phyloP scores from a whole-genome alignment of 352 stramenopile genomes.

The Phytophthora cryptogea region DNA sequence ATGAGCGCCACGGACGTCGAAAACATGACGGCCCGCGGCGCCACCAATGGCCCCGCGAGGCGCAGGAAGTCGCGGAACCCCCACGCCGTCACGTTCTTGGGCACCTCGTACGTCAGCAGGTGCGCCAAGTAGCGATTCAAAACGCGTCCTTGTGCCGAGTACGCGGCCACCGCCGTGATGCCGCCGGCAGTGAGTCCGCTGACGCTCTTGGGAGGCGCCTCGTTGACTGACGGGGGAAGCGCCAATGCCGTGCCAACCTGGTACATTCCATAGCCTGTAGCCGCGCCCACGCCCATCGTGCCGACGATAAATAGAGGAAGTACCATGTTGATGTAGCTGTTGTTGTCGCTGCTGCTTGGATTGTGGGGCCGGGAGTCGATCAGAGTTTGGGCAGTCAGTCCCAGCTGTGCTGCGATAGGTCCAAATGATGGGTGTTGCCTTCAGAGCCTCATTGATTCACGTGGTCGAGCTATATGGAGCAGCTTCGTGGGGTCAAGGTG shows the following conservation, averaged over 20 bases:
- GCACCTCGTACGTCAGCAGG: slow-evolving; percentile 74
- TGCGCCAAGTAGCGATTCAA: slow-evolving; percentile 64
- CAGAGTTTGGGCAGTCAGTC: too few relatives aligned
- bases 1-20: slow-evolving; percentile 67
- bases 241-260: slow-evolving; percentile 55
- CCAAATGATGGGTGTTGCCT: slow-evolving; percentile 25
- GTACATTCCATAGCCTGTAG: slow-evolving; percentile 74
- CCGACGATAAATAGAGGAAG: slow-evolving; percentile 72
- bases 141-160: slow-evolving; percentile 54
- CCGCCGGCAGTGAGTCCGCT: slow-evolving; percentile 42
- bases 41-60: slow-evolving; percentile 59
- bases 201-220: slow-evolving; percentile 49
- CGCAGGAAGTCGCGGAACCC: slow-evolving; percentile 71
- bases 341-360: slow-evolving; percentile 12
- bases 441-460: neutral
- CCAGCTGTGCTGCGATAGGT: slow-evolving; percentile 15
- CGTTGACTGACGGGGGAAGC: slow-evolving; percentile 31
- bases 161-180: slow-evolving; percentile 43
- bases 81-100: slow-evolving; percentile 68
- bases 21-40: slow-evolving; percentile 66
- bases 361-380: slow-evolving; percentile 17
- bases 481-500: neutral
- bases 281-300: slow-evolving; percentile 43
- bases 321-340: slow-evolving; percentile 45
- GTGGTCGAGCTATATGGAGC: neutral